A percentile compares a stretch with the other conserved stretches of the same genome.
Conservation (phyloP, 306 rosid species). For the Lathyrus oleraceus region DNA sequence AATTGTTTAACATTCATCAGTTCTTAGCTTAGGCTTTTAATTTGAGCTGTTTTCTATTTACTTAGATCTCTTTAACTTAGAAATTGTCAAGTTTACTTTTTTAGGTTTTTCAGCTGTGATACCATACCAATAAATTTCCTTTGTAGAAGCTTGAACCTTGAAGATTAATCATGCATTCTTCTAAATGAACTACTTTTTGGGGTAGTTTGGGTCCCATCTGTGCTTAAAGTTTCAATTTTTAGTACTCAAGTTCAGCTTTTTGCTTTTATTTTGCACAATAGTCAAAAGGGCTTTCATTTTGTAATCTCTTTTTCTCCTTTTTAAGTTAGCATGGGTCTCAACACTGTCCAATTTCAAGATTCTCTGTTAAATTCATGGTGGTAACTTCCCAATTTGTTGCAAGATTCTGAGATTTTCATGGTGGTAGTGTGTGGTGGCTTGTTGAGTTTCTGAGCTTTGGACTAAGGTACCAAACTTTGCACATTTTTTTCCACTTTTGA, state of each 20-base stretch:
- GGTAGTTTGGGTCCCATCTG: conserved; percentile 57
- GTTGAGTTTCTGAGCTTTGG: conserved; percentile 44
- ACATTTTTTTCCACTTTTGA: conserved; percentile 25
- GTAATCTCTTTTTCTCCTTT: conserved; percentile 8
- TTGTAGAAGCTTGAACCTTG: conserved; percentile 27
- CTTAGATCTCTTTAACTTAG: conserved; percentile 31
- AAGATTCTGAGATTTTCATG: conserved; percentile 30
- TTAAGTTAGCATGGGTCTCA: neutral
- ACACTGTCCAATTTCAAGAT: conserved; percentile 15
- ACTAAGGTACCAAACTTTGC: conserved; percentile 50
- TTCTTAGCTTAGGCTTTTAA: conserved; percentile 1
- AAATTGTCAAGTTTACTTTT: conserved; percentile 16
- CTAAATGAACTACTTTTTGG: conserved; percentile 25
- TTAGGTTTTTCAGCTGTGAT: neutral
- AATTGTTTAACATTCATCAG: conserved; percentile 3
- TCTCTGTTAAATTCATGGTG: conserved; percentile 27
- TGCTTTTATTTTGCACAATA: conserved; percentile 10
- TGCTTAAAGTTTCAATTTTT: conserved; percentile 43
- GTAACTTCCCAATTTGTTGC: conserved; percentile 25
- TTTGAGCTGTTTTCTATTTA: conserved; percentile 1
- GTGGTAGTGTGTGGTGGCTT: conserved; percentile 38
- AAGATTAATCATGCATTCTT: conserved; percentile 41
- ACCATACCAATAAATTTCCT: neutral
- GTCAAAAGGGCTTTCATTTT: conserved; percentile 21
- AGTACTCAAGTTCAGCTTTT: conserved; percentile 37